Conservation (phyloP, 2,329 filamentous ascomycete species). For the Blastomyces parvus region DNA sequence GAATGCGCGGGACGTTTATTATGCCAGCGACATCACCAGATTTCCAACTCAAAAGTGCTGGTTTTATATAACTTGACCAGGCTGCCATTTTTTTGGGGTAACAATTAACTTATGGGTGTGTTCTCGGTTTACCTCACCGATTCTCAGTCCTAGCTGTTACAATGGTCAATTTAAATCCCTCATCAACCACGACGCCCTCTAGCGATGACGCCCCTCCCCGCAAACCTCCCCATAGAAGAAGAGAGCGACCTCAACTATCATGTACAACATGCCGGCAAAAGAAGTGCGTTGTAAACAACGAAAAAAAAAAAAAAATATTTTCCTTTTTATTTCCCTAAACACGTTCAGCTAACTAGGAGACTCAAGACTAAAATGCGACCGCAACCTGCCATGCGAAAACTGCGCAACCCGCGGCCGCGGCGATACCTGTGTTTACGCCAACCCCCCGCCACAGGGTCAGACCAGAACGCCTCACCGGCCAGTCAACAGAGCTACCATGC, state of each 20-base stretch:
- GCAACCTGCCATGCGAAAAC: slow-evolving; percentile 47
- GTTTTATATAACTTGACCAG: not conserved
- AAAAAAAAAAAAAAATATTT: not conserved
- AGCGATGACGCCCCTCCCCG: not conserved
- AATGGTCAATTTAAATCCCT: not conserved
- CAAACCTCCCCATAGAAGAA: slow-evolving; percentile 19
- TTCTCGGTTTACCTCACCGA: not conserved
- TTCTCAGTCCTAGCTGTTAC: not conserved
- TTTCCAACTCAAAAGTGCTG: not conserved
- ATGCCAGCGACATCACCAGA: not conserved
- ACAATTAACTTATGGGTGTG: not conserved
- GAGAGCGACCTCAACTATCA: slow-evolving; percentile 30
- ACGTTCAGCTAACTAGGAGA: not conserved
- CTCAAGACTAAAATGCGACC: slow-evolving; percentile 47
- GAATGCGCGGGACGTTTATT: not conserved
- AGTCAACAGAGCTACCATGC: slow-evolving; percentile 61
- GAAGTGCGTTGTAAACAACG: slow-evolving; percentile 22
- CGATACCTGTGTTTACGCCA: slow-evolving; percentile 45
- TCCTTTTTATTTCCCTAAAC: not conserved
- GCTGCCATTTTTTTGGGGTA: not conserved
- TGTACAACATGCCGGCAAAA: slow-evolving; percentile 29
- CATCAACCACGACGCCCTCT: not conserved
- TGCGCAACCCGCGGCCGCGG: slow-evolving; percentile 48
- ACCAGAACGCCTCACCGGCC: slow-evolving; percentile 32
- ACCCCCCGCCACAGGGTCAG: slow-evolving; percentile 30